These are phyloP conservation scores for Malus orientalis DNA, from an alignment of 306 rosid genomes.

Conservation along the genomic window DNA sequence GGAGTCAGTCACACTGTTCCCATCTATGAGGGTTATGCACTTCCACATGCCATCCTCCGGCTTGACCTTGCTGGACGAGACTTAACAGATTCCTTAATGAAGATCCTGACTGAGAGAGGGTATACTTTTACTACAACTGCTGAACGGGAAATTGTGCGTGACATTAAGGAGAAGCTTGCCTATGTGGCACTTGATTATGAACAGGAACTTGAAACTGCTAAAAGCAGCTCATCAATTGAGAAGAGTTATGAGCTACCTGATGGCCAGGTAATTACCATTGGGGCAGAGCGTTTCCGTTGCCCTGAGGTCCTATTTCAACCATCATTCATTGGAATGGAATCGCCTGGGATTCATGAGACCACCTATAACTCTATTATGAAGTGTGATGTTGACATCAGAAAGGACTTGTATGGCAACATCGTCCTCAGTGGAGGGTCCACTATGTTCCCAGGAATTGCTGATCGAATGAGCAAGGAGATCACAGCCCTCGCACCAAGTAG, in stretches of 20 bases:
- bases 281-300: constrained; percentile 39
- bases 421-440: constrained; percentile 43
- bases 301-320: constrained; percentile 39
- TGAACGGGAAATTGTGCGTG: constrained; percentile 42
- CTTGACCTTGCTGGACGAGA: constrained; percentile 42
- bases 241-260: constrained; percentile 35
- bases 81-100: constrained; percentile 35
- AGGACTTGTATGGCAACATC: constrained; percentile 32
- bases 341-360: constrained; percentile 37
- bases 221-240: constrained; percentile 32
- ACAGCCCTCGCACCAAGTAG: constrained; percentile 40
- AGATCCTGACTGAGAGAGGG: constrained; percentile 40
- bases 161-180: constrained; percentile 38
- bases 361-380: constrained; percentile 37
- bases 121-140: constrained; percentile 37
- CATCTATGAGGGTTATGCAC: constrained; percentile 30
- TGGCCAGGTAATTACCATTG: constrained; percentile 38
- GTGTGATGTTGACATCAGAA: constrained; percentile 36
- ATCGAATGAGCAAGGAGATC: constrained; percentile 42
- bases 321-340: constrained; percentile 36
- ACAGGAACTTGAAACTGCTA: constrained; percentile 34
- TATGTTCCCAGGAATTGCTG: constrained; percentile 39
- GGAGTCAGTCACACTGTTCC: constrained; percentile 42
- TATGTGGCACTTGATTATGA: constrained; percentile 40
- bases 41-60: constrained; percentile 38